Percentiles rank a stretch among this genome's conserved stretches.
Evolutionary conservation across 345 rosid species (phyloP).

Genomic region (Populus davidiana): DNA sequence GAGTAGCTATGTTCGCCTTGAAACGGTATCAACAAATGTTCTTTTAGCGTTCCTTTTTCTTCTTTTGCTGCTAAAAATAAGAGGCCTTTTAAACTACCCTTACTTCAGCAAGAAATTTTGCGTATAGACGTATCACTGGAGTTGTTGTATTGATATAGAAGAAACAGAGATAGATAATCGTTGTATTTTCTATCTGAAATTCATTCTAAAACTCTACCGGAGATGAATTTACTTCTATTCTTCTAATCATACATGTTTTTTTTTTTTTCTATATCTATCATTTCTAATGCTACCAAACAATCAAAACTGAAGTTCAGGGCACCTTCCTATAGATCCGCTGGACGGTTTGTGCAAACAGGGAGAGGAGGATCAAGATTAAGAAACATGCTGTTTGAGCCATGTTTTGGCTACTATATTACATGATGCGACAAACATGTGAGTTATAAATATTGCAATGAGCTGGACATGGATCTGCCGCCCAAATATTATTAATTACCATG

Average conservation of each 20-base stretch:
- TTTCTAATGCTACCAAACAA: no score
- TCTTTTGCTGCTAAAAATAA: background rate
- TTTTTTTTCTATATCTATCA: no score
- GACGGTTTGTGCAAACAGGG: background rate
- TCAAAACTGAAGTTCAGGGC: background rate
- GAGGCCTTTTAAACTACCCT: background rate
- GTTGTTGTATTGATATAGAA: no score
- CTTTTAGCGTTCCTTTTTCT: background rate
- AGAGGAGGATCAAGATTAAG: background rate
- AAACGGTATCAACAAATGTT: background rate
- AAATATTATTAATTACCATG: slow-evolving; percentile 16
- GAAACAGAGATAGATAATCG: no score
- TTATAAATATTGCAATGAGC: background rate
- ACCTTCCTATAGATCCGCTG: background rate
- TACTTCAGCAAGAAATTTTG: no score
- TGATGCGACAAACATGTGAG: background rate
- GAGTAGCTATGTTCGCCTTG: background rate
- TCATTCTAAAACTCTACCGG: no score
- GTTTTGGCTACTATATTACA: background rate
- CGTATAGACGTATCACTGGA: no score
- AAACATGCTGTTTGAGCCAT: background rate
- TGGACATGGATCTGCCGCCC: slow-evolving; percentile 16
- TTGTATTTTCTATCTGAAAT: no score
- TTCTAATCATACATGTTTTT: no score
- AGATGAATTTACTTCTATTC: no score